Conservation (phyloP, 352 stramenopile species). For the Halophytophthora polymorphica region DNA sequence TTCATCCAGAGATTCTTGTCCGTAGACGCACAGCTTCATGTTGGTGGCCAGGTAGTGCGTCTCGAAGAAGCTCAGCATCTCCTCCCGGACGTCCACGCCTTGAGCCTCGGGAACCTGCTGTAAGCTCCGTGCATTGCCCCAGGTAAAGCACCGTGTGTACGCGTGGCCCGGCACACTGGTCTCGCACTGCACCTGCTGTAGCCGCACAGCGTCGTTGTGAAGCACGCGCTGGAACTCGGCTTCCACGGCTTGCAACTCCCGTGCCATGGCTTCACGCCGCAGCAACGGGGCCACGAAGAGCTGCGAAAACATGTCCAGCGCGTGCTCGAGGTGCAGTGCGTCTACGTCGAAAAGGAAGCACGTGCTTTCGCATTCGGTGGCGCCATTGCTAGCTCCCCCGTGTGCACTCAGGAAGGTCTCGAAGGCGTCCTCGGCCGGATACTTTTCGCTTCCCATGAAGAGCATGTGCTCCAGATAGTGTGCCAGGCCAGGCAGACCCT, state of each 20-base stretch:
- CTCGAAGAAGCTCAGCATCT: constrained; percentile 56
- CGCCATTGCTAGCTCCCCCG: constrained; percentile 89
- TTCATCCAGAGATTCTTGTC: constrained; percentile 50
- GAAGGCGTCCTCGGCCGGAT: constrained; percentile 90
- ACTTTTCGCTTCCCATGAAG: constrained; percentile 91
- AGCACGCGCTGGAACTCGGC: constrained; percentile 76
- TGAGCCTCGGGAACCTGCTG: constrained; percentile 27
- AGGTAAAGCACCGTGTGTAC: constrained; percentile 70
- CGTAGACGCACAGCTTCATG: constrained; percentile 78
- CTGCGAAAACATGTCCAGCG: constrained; percentile 90
- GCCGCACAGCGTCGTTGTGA: constrained; percentile 56
- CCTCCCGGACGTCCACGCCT: constrained; percentile 46
- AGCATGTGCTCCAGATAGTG: constrained; percentile 93
- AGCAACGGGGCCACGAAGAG: constrained; percentile 90
- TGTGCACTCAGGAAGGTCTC: constrained; percentile 83
- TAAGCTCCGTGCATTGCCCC: constrained; percentile 71
- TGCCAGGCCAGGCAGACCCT: constrained; percentile 54
- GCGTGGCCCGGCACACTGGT: constrained; percentile 44
- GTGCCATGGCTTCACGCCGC: constrained; percentile 60
- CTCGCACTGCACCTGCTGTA: constrained; percentile 75
- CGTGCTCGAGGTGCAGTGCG: constrained; percentile 35
- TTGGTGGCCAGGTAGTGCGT: constrained; percentile 49
- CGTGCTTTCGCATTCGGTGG: constrained; percentile 89
- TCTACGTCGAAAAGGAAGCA: constrained; percentile 90
- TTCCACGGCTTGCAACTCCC: constrained; percentile 81